Percentiles rank a stretch among this genome's conserved stretches.
Conservation (phyloP, 192 early-diverging fungal genomes). For the Linnemannia schmuckeri region DNA sequence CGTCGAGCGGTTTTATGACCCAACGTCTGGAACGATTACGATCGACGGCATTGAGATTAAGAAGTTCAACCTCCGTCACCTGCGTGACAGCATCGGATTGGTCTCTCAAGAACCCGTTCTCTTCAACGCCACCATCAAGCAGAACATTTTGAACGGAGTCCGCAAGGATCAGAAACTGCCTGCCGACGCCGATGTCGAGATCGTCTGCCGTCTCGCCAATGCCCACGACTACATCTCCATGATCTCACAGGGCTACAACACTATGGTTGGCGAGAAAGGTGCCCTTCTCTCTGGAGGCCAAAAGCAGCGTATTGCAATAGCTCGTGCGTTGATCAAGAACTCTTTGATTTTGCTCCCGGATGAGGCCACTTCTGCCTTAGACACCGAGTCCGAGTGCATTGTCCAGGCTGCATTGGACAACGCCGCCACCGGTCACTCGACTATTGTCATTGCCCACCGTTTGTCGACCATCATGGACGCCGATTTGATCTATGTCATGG, state of each 20-base stretch:
- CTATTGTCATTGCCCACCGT: slow-evolving; percentile 91
- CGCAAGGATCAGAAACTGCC: slow-evolving; percentile 58
- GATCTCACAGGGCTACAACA: slow-evolving; percentile 84
- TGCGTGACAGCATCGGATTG: slow-evolving; percentile 87
- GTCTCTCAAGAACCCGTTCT: slow-evolving; percentile 93
- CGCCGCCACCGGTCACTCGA: slow-evolving; percentile 80
- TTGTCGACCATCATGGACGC: slow-evolving; percentile 90
- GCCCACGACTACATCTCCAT: slow-evolving; percentile 84
- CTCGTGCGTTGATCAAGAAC: slow-evolving; percentile 90
- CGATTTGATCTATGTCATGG: slow-evolving; percentile 88
- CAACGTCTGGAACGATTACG: slow-evolving; percentile 64
- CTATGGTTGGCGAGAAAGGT: slow-evolving; percentile 82
- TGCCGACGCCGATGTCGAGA: slow-evolving; percentile 77
- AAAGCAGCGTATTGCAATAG: slow-evolving; percentile 97
- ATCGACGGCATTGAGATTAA: slow-evolving; percentile 82
- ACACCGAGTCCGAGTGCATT: slow-evolving; percentile 80
- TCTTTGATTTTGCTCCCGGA: slow-evolving; percentile 88
- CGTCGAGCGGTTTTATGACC: slow-evolving; percentile 88
- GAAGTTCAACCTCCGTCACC: slow-evolving; percentile 80
- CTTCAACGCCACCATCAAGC: slow-evolving; percentile 79
- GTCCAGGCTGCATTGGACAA: slow-evolving; percentile 87
- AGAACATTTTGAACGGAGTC: slow-evolving; percentile 85
- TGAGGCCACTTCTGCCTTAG: slow-evolving; percentile 91
- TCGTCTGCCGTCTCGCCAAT: slow-evolving; percentile 77
- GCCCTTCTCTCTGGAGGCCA: slow-evolving; percentile 88